Percentiles rank a stretch among this genome's conserved stretches.
Conservation (phyloP, 2,329 filamentous ascomycete genomes). For the Fulvia fulva region DNA sequence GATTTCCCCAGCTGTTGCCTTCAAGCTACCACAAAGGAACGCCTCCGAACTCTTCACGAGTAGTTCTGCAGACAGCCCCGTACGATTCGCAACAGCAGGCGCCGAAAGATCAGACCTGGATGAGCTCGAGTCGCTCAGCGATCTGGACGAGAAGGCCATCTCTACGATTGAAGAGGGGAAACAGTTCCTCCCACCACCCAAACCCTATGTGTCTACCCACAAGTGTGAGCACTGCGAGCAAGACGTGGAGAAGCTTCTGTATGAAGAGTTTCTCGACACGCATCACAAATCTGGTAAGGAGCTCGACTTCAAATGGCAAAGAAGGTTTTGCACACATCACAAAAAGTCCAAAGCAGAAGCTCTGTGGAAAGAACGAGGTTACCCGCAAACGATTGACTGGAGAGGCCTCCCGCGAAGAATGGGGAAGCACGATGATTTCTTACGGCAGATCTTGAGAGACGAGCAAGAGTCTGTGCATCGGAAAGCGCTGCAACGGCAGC, state of each 20-base stretch:
- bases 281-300: slow-evolving; percentile 17
- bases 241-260: slow-evolving; percentile 17
- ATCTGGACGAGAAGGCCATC: slow-evolving; percentile 10
- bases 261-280: slow-evolving; percentile 32
- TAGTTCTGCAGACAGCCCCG: background rate
- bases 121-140: background rate
- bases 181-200: background rate
- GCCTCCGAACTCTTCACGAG: background rate
- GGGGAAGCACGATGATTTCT: slow-evolving; percentile 21
- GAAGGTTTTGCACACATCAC: slow-evolving; percentile 34
- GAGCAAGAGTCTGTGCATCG: slow-evolving; percentile 25
- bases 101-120: background rate
- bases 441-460: slow-evolving; percentile 27
- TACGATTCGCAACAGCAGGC: too few relatives aligned
- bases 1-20: background rate
- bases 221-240: slow-evolving; percentile 28
- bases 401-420: slow-evolving; percentile 24
- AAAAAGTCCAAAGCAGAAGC: slow-evolving; percentile 25
- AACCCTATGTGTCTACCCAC: background rate
- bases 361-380: slow-evolving; percentile 28
- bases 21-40: background rate
- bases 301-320: slow-evolving; percentile 31
- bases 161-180: slow-evolving; percentile 5
- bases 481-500: slow-evolving; percentile 20
- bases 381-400: slow-evolving; percentile 37